These are phyloP conservation scores for Alternaria sp. DNA, from an alignment of 2,329 filamentous ascomycete species.

Conservation along the genomic window DNA sequence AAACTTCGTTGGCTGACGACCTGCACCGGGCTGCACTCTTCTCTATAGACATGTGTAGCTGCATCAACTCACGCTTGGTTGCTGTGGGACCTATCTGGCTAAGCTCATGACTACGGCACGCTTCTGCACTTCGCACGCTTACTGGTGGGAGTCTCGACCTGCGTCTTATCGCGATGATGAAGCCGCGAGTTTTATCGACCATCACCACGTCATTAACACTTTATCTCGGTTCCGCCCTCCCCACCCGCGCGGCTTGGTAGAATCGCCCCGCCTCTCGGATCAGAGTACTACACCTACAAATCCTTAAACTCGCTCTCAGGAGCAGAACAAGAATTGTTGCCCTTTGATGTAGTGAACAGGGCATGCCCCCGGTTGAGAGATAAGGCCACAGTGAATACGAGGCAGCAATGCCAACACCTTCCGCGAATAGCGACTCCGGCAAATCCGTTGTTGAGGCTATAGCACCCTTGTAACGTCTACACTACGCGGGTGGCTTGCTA, in stretches of 20 bases:
- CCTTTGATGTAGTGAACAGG: background rate
- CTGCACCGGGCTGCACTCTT: background rate
- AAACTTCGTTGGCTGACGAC: conserved; percentile 6
- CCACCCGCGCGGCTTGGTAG: background rate
- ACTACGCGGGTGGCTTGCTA: background rate
- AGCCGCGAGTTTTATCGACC: conserved; percentile 1
- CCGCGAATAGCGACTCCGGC: background rate
- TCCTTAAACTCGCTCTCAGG: background rate
- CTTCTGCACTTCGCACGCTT: background rate
- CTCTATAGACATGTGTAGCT: background rate
- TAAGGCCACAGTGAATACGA: background rate
- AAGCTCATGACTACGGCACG: conserved; percentile 4
- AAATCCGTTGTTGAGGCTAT: background rate
- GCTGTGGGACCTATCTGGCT: background rate
- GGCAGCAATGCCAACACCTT: background rate
- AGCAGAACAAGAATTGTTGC: background rate
- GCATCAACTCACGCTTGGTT: background rate
- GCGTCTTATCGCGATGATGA: conserved; percentile 5
- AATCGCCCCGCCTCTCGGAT: background rate
- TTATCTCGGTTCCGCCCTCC: background rate
- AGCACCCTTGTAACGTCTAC: background rate
- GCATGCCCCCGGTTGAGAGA: background rate
- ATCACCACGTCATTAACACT: conserved; percentile 2
- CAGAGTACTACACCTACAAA: background rate
- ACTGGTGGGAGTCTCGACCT: conserved; percentile 1